These are phyloP conservation scores for Melampsora abietis-canadensis DNA, from an alignment of 1,284 basidiomycete species.

Conservation along the genomic window DNA sequence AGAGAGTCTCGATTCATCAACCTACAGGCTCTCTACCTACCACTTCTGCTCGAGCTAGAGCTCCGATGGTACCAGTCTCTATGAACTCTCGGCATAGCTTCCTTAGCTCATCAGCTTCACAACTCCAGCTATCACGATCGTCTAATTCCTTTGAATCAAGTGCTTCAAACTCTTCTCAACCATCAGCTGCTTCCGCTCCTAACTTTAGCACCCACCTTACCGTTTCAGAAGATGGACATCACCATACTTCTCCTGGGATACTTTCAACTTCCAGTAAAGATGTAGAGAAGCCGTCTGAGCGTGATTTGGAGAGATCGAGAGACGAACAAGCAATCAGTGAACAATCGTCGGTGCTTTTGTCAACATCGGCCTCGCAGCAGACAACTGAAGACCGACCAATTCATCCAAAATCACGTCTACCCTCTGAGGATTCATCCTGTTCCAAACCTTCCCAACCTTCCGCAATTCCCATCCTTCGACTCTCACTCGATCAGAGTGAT, in stretches of 20 bases:
- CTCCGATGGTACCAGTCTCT: constrained; percentile 4
- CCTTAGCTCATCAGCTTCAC: background rate
- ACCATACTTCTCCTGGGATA: background rate
- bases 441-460: background rate
- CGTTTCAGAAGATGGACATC: background rate
- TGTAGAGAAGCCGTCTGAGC: background rate
- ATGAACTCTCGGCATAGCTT: constrained; percentile 1
- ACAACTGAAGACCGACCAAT: background rate
- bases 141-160: background rate
- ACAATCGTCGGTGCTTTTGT: background rate
- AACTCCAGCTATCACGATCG: background rate
- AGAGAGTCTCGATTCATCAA: constrained; percentile 10
- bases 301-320: background rate
- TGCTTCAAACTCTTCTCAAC: background rate
- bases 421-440: background rate
- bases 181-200: background rate
- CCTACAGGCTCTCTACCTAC: background rate
- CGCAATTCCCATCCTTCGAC: background rate
- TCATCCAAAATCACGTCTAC: background rate
- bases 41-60: constrained; percentile 2
- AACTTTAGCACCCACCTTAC: background rate
- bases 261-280: background rate
- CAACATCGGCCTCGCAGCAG: background rate
- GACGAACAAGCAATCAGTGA: background rate
- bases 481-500: background rate